Base-by-base conservation (phyloP, 106 monocot genomes). In the Acanthochlamys bracteata region DNA sequence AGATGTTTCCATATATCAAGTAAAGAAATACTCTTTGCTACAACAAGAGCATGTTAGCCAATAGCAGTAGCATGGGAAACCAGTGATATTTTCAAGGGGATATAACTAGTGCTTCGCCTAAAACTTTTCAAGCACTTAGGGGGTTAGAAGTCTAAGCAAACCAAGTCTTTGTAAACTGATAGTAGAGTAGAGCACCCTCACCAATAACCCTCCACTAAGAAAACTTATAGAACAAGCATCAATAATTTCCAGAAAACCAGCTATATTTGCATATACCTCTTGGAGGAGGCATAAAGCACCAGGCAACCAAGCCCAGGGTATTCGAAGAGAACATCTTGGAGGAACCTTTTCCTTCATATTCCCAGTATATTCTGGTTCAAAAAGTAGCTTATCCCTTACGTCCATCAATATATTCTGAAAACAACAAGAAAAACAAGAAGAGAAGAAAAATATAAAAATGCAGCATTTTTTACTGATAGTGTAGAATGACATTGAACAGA, bases 311-410 rank as follows among this genome's bases (percentile, higher is more conserved):
- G 72, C 24, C 90, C 88, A 88, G 64, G 91, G 88, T 68, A 96
- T 76, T 47, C 49, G 63, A 63, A 98, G 69, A 52, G 82, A 82
- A 60, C 83, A 78, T 65, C 71, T 91, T 76, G 96, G 96, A 24
- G 77, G 78, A 60, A 91, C 67, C n/a, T 83, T 91, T 65, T 85
- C 88, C 54, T 75, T 98, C 54, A 77, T 51, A 79, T 81, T 81
- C 20, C 96, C 96, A 77, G 91, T 80, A 73, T 88, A 98, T 24
- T 88, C 90, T 59, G 80, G 83, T 65, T 98, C 96, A 68, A 98
- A 96, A 40, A 98, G 88, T 79, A 98, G 84, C 39, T 98, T 91
- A 71, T 98, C 96, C 66, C 96, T 84, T 26, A 91, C 78, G 81
- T 98, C 91, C 88, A 91, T 85, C 70, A 98, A 77, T 57, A 98